phyloP scores from a whole-genome alignment of 805 yeast species.

The Pichia insulana region DNA sequence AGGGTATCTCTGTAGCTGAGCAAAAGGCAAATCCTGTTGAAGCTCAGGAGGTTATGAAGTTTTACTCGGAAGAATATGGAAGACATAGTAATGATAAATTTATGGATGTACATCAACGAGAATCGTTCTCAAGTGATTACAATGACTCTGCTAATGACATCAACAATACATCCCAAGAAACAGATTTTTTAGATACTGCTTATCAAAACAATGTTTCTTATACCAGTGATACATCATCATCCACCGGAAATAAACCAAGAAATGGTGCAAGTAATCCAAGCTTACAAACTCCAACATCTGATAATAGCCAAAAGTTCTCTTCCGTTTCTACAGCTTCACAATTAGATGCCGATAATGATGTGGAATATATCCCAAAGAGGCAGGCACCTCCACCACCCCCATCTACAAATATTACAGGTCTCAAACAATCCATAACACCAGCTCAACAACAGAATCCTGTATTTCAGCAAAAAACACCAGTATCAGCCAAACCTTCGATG shows the following conservation, averaged over 20 bases:
- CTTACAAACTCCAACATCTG: conserved; percentile 7
- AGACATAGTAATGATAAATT: conserved; percentile 16
- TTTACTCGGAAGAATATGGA: conserved; percentile 20
- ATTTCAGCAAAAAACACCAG: conserved; percentile 1
- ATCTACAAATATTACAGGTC: conserved; percentile 9
- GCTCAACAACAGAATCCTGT: not conserved
- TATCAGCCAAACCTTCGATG: not conserved
- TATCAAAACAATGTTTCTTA: conserved; percentile 3
- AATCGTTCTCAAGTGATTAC: conserved; percentile 14
- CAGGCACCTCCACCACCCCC: conserved; percentile 32
- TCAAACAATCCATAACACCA: conserved; percentile 1
- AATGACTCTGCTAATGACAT: conserved; percentile 9
- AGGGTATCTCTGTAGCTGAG: conserved; percentile 82
- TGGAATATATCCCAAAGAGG: conserved; percentile 27
- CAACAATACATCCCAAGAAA: conserved; percentile 5
- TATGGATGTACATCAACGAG: conserved; percentile 22
- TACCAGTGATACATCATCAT: conserved; percentile 4
- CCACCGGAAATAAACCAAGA: conserved; percentile 2
- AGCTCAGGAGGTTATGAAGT: conserved; percentile 36
- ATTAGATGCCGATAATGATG: conserved; percentile 10
- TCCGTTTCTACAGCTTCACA: not conserved
- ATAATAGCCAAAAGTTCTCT: conserved; percentile 5
- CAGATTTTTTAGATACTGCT: not conserved
- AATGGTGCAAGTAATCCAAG: not conserved
- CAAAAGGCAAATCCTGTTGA: conserved; percentile 91